Evolutionary conservation across 2,329 filamentous ascomycete species (phyloP).

Genomic region (Nemania abortiva): DNA sequence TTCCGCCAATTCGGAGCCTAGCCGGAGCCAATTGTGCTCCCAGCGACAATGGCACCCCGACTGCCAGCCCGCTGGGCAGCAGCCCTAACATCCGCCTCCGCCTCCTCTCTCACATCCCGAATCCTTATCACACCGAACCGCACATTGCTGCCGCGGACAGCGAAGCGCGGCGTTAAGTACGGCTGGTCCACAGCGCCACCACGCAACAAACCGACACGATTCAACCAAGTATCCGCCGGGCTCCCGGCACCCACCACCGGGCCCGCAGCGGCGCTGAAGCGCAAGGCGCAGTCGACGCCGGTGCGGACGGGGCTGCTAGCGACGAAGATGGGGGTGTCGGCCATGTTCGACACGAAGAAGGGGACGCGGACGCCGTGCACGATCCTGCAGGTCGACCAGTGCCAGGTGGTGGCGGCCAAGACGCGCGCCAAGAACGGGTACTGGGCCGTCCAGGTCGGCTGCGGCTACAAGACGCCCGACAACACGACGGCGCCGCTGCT

Average conservation of each 20-base stretch:
- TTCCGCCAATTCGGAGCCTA: not conserved
- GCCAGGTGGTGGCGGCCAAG: constrained; percentile 90
- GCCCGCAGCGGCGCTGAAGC: constrained; percentile 70
- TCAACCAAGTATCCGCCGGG: constrained; percentile 70
- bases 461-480: constrained; percentile 76
- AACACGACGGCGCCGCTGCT: constrained; percentile 87
- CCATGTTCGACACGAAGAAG: constrained; percentile 78
- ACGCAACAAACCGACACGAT: constrained; percentile 67
- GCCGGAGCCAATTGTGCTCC: constrained; percentile 39
- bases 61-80: constrained; percentile 60
- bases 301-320: constrained; percentile 85
- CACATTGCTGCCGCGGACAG: constrained; percentile 60
- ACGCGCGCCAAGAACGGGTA: constrained; percentile 86
- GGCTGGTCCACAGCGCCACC: constrained; percentile 70
- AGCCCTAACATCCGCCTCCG: constrained; percentile 49
- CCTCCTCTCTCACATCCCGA: constrained; percentile 47
- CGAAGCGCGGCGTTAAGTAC: constrained; percentile 65
- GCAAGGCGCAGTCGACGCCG: constrained; percentile 69
- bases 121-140: constrained; percentile 52
- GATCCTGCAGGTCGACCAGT: constrained; percentile 91
- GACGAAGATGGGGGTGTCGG: constrained; percentile 96
- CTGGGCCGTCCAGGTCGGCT: constrained; percentile 91
- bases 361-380: constrained; percentile 87
- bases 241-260: constrained; percentile 69
- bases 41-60: constrained; percentile 59